These are phyloP conservation scores for Metschnikowia amazonensis DNA, from an alignment of 805 yeast genomes.

Conservation along the genomic window DNA sequence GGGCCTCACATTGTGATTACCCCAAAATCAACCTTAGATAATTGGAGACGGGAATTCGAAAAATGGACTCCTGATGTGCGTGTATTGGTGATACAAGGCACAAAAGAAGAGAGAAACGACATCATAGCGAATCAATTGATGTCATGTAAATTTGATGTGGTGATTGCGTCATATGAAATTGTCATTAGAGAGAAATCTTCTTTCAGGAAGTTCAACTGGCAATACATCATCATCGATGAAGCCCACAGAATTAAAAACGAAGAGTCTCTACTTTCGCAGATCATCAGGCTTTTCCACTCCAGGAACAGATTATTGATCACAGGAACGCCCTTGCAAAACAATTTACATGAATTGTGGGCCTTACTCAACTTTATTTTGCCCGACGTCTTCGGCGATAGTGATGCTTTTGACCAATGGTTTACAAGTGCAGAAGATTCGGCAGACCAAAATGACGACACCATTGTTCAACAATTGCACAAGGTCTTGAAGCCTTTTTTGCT, in stretches of 20 bases:
- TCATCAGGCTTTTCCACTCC: slow-evolving; percentile 67
- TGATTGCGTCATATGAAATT: slow-evolving; percentile 70
- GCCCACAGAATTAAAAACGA: slow-evolving; percentile 83
- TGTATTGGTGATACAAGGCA: slow-evolving; percentile 69
- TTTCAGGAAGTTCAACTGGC: slow-evolving; percentile 67
- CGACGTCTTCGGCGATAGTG: slow-evolving; percentile 71
- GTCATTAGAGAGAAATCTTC: slow-evolving; percentile 70
- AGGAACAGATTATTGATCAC: slow-evolving; percentile 69
- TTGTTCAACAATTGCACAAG: slow-evolving; percentile 68
- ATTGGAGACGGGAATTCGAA: slow-evolving; percentile 74
- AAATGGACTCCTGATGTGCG: slow-evolving; percentile 79
- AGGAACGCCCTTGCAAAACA: slow-evolving; percentile 80
- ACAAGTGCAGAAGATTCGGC: slow-evolving; percentile 37
- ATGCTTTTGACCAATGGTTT: slow-evolving; percentile 76
- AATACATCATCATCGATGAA: slow-evolving; percentile 74
- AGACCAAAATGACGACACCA: slow-evolving; percentile 38
- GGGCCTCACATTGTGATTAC: slow-evolving; percentile 78
- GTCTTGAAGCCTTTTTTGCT: slow-evolving; percentile 71
- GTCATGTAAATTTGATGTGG: slow-evolving; percentile 66
- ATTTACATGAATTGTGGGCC: slow-evolving; percentile 80
- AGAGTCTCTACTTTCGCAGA: slow-evolving; percentile 67
- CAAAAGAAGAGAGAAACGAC: slow-evolving; percentile 59
- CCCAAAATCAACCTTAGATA: slow-evolving; percentile 77
- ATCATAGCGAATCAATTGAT: slow-evolving; percentile 49
- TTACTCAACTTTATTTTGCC: slow-evolving; percentile 71